phyloP scores from a whole-genome alignment of 176 grass and related monocot species.

The Elaeis guineensis region DNA sequence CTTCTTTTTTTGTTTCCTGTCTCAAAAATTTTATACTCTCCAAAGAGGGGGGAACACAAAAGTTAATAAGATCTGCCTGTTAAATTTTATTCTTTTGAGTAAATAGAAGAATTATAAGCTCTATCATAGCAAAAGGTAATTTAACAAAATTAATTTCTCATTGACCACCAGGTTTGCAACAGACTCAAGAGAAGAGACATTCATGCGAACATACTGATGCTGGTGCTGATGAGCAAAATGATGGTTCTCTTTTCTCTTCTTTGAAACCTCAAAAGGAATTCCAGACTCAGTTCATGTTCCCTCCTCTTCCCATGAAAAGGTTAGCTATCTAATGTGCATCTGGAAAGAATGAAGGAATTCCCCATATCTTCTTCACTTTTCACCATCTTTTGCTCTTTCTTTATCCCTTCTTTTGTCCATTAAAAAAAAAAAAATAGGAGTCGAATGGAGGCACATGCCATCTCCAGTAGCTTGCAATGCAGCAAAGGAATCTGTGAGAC shows the following conservation, averaged over 20 bases:
- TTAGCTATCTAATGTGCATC: slow-evolving; percentile 27
- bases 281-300: slow-evolving; percentile 33
- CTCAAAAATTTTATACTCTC: no score
- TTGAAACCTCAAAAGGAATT: slow-evolving; percentile 45
- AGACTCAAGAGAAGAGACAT: slow-evolving; percentile 28
- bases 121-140: slow-evolving; percentile 45
- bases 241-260: slow-evolving; percentile 22
- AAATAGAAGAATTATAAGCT: no score
- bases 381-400: not conserved
- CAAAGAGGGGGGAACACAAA: no score
- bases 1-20: no score
- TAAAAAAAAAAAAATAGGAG: slow-evolving; percentile 33
- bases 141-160: slow-evolving; percentile 31
- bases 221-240: slow-evolving; percentile 52
- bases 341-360: slow-evolving; percentile 13
- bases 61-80: no score
- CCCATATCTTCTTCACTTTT: slow-evolving; percentile 14
- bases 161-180: slow-evolving; percentile 29
- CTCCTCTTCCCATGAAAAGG: slow-evolving; percentile 73
- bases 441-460: slow-evolving; percentile 40
- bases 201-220: slow-evolving; percentile 40
- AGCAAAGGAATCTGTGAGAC: slow-evolving; percentile 47
- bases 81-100: no score
- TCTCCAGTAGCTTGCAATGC: slow-evolving; percentile 44
- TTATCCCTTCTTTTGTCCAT: not conserved